phyloP scores from a whole-genome alignment of 257 asterid genomes.

The Solanum lignicaule region DNA sequence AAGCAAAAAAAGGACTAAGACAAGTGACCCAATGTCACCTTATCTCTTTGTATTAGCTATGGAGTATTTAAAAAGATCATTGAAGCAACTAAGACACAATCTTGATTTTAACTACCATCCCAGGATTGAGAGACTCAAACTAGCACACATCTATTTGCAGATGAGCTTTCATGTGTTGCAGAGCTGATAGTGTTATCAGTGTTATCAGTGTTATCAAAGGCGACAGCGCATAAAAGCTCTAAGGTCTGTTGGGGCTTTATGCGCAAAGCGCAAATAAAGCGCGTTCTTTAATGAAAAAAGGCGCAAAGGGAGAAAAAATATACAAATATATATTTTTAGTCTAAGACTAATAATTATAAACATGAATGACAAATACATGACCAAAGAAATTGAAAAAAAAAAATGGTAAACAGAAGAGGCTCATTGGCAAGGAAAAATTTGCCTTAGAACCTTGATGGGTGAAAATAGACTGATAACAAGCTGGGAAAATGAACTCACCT shows the following conservation, averaged over 20 bases:
- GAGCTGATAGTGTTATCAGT: neutral
- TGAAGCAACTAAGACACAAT: neutral
- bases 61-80: neutral
- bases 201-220: no score
- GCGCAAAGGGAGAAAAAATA: neutral
- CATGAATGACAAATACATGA: neutral
- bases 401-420: no score
- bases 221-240: neutral
- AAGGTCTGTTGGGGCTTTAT: neutral
- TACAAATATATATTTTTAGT: neutral
- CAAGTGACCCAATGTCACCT: neutral
- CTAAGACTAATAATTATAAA: neutral
- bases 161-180: neutral
- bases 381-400: no score
- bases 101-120: neutral
- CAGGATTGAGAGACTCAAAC: neutral
- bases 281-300: neutral
- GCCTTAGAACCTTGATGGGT: neutral
- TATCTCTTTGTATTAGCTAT: neutral
- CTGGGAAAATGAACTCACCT: neutral
- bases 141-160: neutral
- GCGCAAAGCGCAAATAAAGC: neutral
- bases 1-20: neutral
- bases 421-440: no score
- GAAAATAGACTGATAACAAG: neutral